A percentile compares a stretch with the other conserved stretches of the same genome.
Conservation (phyloP, 805 yeast genomes). For the Zygotorulaspora chibaensis region DNA sequence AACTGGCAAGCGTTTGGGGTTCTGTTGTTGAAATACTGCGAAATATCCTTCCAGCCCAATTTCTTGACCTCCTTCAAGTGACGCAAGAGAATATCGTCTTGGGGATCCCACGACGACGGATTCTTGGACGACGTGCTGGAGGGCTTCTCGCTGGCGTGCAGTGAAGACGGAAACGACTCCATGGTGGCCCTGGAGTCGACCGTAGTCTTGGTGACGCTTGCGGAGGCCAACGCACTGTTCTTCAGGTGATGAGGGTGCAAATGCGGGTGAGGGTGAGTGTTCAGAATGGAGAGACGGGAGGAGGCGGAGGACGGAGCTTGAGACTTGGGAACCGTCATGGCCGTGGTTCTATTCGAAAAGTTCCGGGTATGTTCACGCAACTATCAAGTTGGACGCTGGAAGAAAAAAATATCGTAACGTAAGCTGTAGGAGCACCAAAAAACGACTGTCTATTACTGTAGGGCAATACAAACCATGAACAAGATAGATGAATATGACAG, state of each 20-base stretch:
- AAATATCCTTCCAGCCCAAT: constrained; percentile 86
- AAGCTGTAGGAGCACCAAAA: neutral
- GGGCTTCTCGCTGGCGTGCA: constrained; percentile 2
- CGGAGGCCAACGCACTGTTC: constrained; percentile 18
- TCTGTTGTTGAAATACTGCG: constrained; percentile 69
- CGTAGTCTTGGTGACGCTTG: constrained; percentile 13
- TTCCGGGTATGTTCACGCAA: neutral
- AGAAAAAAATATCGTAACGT: neutral
- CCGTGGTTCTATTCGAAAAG: neutral
- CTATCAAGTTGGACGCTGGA: neutral
- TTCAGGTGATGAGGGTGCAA: constrained; percentile 22
- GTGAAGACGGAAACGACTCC: constrained; percentile 1
- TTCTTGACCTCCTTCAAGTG: constrained; percentile 78
- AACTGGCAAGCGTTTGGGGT: constrained; percentile 89
- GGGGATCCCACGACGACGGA: constrained; percentile 72
- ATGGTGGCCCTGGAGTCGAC: constrained; percentile 11
- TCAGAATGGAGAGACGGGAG: constrained; percentile 18
- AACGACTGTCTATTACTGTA: neutral
- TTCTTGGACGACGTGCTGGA: constrained; percentile 18
- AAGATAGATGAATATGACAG: too few species aligned
- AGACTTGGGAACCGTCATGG: constrained; percentile 22
- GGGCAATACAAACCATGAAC: too few species aligned
- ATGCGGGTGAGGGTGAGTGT: constrained; percentile 24
- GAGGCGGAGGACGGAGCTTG: constrained; percentile 15
- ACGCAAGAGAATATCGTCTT: constrained; percentile 66